Evolutionary conservation across 345 rosid genomes (phyloP).

Genomic region (Gynandropsis gynandra): DNA sequence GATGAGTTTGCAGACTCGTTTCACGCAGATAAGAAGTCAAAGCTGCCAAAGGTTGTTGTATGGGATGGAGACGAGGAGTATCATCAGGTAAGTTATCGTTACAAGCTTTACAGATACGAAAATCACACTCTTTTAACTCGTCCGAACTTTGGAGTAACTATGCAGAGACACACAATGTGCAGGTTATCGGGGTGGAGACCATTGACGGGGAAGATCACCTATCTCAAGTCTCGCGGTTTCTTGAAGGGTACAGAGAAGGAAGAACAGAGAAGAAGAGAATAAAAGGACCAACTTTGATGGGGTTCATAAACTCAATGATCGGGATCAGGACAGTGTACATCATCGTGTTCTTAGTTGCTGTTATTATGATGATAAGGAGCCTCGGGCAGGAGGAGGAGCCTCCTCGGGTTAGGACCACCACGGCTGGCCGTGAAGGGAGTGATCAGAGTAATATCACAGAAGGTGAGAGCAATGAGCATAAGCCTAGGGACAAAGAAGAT

Average conservation of each 20-base stretch:
- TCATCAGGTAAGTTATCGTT: slow-evolving; percentile 43
- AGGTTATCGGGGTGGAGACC: slow-evolving; percentile 61
- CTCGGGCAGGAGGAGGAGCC: slow-evolving; percentile 50
- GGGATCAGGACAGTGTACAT: slow-evolving; percentile 53
- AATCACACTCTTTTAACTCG: neutral
- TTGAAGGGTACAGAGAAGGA: slow-evolving; percentile 81
- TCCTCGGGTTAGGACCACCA: slow-evolving; percentile 35
- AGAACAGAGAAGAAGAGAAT: slow-evolving; percentile 43
- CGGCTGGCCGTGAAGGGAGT: slow-evolving; percentile 16
- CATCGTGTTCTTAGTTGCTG: slow-evolving; percentile 58
- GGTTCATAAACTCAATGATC: slow-evolving; percentile 55
- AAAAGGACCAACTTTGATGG: slow-evolving; percentile 67
- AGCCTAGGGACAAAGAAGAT: slow-evolving; percentile 60
- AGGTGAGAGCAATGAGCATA: slow-evolving; percentile 35
- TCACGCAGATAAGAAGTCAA: slow-evolving; percentile 40
- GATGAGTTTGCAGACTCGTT: slow-evolving; percentile 75
- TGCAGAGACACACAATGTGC: slow-evolving; percentile 3
- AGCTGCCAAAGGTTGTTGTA: slow-evolving; percentile 72
- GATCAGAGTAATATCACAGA: slow-evolving; percentile 32
- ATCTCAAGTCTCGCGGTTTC: slow-evolving; percentile 61
- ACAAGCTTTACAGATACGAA: neutral
- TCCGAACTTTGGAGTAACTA: neutral
- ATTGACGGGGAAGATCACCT: slow-evolving; percentile 64
- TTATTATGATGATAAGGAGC: slow-evolving; percentile 47
- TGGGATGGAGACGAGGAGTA: slow-evolving; percentile 86